Percentiles rank a stretch among this genome's conserved stretches.
Evolutionary conservation across 208 protist genomes (phyloP).

Genomic region (Crithidia expoeki): DNA sequence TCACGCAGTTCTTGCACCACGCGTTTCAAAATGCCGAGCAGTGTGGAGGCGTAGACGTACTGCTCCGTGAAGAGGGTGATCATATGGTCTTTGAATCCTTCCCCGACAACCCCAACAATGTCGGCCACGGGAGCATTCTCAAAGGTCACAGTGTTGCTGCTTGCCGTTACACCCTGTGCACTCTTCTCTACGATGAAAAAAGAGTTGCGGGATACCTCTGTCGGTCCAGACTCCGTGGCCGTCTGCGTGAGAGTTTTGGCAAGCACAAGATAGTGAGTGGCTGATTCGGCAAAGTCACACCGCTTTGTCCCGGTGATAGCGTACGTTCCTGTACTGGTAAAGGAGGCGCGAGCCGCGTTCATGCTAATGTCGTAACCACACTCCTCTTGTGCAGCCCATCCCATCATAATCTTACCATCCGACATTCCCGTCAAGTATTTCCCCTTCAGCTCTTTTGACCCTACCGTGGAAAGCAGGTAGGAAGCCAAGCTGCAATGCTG

Average conservation of each 20-base stretch:
- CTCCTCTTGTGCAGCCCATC: constrained; percentile 75
- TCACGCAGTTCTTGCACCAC: constrained; percentile 69
- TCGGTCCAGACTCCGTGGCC: constrained; percentile 53
- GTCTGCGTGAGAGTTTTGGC: constrained; percentile 79
- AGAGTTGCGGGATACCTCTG: constrained; percentile 61
- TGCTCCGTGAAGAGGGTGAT: constrained; percentile 86
- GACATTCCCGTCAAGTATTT: constrained; percentile 90
- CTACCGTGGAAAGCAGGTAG: constrained; percentile 70
- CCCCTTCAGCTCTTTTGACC: constrained; percentile 75
- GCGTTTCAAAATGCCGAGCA: constrained; percentile 80
- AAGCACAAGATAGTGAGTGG: constrained; percentile 84
- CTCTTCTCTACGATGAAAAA: constrained; percentile 80
- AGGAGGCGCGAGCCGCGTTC: constrained; percentile 52
- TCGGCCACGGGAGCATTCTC: constrained; percentile 55
- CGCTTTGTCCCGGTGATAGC: constrained; percentile 65
- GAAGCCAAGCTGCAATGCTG: constrained; percentile 69
- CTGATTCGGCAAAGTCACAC: constrained; percentile 54
- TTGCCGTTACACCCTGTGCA: constrained; percentile 48
- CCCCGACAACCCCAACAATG: constrained; percentile 80
- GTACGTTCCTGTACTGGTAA: constrained; percentile 45
- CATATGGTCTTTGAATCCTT: constrained; percentile 85
- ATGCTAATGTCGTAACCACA: constrained; percentile 86
- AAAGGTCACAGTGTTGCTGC: constrained; percentile 40
- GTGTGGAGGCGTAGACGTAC: constrained; percentile 76
- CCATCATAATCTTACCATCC: constrained; percentile 77